Percentiles rank a stretch among this genome's conserved stretches.
These are phyloP conservation scores for Fusarium sp. DNA, from an alignment of 2,329 filamentous ascomycete genomes.

Conservation along the genomic window DNA sequence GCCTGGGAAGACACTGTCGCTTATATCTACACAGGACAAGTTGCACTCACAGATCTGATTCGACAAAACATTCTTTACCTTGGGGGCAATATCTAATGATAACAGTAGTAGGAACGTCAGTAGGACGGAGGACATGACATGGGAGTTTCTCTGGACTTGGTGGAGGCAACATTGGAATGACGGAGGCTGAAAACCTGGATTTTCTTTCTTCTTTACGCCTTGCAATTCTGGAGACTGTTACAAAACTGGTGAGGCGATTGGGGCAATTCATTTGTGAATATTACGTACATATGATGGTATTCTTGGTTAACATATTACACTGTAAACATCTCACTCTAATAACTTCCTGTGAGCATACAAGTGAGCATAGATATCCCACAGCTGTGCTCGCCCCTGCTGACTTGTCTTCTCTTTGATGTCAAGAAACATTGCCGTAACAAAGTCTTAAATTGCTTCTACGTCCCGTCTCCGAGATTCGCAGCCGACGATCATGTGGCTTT, in stretches of 20 bases:
- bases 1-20: constrained; percentile 68
- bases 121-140: not conserved
- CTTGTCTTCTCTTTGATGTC: not conserved
- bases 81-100: constrained; percentile 59
- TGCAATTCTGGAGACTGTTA: constrained; percentile 4
- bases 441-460: not conserved
- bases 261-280: not conserved
- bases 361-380: not conserved
- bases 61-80: constrained; percentile 67
- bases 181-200: not conserved
- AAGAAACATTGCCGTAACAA: not conserved
- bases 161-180: not conserved
- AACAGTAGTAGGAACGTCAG: not conserved
- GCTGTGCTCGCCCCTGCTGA: not conserved
- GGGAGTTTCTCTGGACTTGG: not conserved
- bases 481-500: not conserved
- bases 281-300: not conserved
- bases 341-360: not conserved
- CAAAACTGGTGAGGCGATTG: constrained; percentile 3
- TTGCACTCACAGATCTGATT: constrained; percentile 58
- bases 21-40: constrained; percentile 66
- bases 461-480: not conserved
- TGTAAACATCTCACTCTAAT: not conserved
- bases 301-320: not conserved
- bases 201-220: not conserved